Conservation (phyloP, 2,329 filamentous ascomycete genomes). For the Sporothrix mexicana region DNA sequence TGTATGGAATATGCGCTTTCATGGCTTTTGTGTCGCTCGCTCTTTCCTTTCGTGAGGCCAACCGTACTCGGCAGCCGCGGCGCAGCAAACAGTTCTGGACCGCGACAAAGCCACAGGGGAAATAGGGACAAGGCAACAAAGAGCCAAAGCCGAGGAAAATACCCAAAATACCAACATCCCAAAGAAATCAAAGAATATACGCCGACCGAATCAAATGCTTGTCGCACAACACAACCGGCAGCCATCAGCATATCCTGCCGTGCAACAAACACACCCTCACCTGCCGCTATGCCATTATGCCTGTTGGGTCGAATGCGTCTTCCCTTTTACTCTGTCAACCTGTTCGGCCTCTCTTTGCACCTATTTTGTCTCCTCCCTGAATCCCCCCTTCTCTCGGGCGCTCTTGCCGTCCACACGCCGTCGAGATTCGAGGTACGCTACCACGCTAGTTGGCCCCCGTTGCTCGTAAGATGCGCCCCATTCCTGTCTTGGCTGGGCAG, state of each 20-base stretch:
- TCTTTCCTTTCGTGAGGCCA: not conserved
- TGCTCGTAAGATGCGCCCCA: constrained; percentile 29
- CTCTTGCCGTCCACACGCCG: constrained; percentile 8
- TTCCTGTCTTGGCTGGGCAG: constrained; percentile 25
- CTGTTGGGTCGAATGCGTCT: constrained; percentile 1
- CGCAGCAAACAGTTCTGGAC: too few species aligned
- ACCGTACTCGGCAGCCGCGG: too few species aligned
- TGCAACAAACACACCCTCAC: constrained; percentile 8
- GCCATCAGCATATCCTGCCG: constrained; percentile 15
- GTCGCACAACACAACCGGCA: not conserved
- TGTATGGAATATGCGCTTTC: too few species aligned
- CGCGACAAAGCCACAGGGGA: too few species aligned
- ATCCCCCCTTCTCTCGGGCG: not conserved
- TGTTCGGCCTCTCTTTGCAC: constrained; percentile 11
- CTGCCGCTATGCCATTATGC: not conserved
- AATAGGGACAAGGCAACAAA: not conserved
- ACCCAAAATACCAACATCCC: not conserved
- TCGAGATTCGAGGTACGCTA: not conserved
- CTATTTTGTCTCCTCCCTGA: not conserved
- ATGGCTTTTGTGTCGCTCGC: not conserved
- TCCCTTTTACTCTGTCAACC: not conserved
- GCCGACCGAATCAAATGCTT: not conserved
- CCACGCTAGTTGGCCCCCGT: constrained; percentile 19
- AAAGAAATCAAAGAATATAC: not conserved
- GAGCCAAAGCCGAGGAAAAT: too few species aligned